Base-by-base conservation (phyloP, 345 rosid species). In the Nephelium lappaceum region DNA sequence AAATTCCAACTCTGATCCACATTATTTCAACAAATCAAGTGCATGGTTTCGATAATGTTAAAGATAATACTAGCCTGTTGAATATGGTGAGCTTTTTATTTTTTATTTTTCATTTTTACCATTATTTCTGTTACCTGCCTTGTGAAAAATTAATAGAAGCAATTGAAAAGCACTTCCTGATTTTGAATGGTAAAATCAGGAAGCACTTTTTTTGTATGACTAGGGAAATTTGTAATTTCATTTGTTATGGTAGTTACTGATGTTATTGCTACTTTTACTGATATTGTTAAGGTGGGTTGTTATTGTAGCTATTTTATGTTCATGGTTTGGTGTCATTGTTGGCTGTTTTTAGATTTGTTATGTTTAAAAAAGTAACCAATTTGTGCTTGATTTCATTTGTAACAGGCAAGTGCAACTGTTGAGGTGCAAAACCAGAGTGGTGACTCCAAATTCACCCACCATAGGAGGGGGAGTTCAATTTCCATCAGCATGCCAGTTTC, bases 401-500 rank as follows among this genome's bases (percentile, higher is more conserved):
- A 15, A 51, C 69, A 23, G 72, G 41, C 73, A 64, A 55, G 12
- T 73, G 73, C 65, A 11, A 42, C 74, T 41, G 53, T 73, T 53
- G 65, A 38, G 65, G 53, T 45, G 9, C 45, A 66, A 36, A 61
- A 55, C 62, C 42, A 9, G 81, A 21, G 53, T 64, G 84, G 64
- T 63, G 81, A 84, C 27, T 66, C 77, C 49, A 80, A 72, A 12
- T 9, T 41, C 61, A 39, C 60, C 55, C 62, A 65, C 69, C 89
- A 86, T 82, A 85, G 71, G 73, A 79, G 88, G 69, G 77, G 39
- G 74, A 86, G 79, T 47, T 77, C 87, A 31, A 63, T 85, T 77
- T 93, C 94, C 3, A 82, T 91, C 77, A 90, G 95, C 88, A 89
- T 93, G 95, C 93, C 95, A 24, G 55, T 78, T 39, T 87, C 95